Evolutionary conservation across 108 stramenopile species (phyloP).

Genomic region (Skeletonema menzelii): DNA sequence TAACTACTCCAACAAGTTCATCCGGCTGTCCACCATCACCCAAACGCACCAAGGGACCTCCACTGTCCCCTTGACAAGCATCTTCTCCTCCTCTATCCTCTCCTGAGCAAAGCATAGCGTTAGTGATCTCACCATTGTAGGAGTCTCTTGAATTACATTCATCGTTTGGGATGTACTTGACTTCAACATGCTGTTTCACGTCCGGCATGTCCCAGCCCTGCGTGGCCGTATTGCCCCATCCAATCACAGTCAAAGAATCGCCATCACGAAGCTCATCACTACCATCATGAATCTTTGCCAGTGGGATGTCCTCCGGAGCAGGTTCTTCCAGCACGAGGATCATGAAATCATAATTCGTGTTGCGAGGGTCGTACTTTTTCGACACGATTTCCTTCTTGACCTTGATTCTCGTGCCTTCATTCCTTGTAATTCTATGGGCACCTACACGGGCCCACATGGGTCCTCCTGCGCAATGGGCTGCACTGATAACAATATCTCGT

Average conservation of each 20-base stretch:
- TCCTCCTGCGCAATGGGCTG: conserved; percentile 22
- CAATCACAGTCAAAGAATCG: conserved; percentile 12
- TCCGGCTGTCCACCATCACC: too few species aligned
- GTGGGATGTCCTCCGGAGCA: background rate
- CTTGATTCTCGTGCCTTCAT: background rate
- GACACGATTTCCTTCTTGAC: background rate
- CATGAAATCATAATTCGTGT: conserved; percentile 14
- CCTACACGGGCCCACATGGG: background rate
- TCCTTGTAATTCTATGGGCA: background rate
- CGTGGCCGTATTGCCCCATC: conserved; percentile 20
- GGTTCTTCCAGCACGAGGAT: conserved; percentile 14
- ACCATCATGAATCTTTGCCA: conserved; percentile 6
- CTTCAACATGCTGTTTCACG: background rate
- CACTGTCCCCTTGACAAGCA: conserved; percentile 62
- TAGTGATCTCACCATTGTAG: conserved; percentile 21
- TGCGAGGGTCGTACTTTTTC: background rate
- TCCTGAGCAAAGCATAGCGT: conserved; percentile 52
- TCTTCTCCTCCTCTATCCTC: conserved; percentile 30
- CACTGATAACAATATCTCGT: conserved; percentile 19
- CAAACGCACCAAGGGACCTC: background rate
- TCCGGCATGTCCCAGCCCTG: background rate
- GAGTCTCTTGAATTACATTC: conserved; percentile 31
- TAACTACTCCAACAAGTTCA: conserved; percentile 33
- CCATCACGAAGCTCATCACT: background rate
- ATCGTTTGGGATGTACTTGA: conserved; percentile 21